Evolutionary conservation across 495 filamentous ascomycete species (phyloP).

Genomic region (Xylaria venustula): DNA sequence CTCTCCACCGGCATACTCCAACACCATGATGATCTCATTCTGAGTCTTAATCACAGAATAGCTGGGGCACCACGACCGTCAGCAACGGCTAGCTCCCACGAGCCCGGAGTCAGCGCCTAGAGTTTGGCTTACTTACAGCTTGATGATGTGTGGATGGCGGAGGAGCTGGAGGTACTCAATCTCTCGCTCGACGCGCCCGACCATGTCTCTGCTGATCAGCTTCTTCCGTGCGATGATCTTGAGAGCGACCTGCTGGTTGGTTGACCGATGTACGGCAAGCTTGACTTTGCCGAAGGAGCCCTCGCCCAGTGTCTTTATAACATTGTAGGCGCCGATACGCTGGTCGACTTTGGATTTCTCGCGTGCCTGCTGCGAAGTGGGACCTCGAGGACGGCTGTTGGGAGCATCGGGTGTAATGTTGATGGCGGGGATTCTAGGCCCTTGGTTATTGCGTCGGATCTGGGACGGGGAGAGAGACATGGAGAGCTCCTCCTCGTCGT

Average conservation of each 20-base stretch:
- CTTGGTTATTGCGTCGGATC: constrained; percentile 52
- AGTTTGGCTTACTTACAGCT: constrained; percentile 63
- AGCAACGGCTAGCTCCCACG: background rate
- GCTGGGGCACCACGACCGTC: constrained; percentile 39
- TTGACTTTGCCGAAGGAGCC: constrained; percentile 99
- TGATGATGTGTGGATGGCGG: constrained; percentile 97
- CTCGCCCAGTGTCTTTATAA: constrained; percentile 88
- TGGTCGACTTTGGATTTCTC: constrained; percentile 61
- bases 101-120: background rate
- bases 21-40: constrained; percentile 95
- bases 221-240: constrained; percentile 97
- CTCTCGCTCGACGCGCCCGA: constrained; percentile 92
- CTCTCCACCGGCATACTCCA: constrained; percentile 95
- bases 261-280: constrained; percentile 85
- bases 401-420: constrained; percentile 35
- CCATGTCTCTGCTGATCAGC: constrained; percentile 93
- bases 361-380: constrained; percentile 30
- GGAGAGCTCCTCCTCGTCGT: constrained; percentile 89
- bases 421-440: constrained; percentile 27
- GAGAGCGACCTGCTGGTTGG: constrained; percentile 88
- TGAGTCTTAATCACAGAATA: constrained; percentile 96
- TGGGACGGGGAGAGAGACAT: constrained; percentile 72
- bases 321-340: constrained; percentile 85
- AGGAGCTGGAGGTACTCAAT: constrained; percentile 96
- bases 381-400: constrained; percentile 33